A percentile compares a stretch with the other conserved stretches of the same genome.
phyloP scores from a whole-genome alignment of 202 grass and related monocot species.

The Carex arenaria region DNA sequence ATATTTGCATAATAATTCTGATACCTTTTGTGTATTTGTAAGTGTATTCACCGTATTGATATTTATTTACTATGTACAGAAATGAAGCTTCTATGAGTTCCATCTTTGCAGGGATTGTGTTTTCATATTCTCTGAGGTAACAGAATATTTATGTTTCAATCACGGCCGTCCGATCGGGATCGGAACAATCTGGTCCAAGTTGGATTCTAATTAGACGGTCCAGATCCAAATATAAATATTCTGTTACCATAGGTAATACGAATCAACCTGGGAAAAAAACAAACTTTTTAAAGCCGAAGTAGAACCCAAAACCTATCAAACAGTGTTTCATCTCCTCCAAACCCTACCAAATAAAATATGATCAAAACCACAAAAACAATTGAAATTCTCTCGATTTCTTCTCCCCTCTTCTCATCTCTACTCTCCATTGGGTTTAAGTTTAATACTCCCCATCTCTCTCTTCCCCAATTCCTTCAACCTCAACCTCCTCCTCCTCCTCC shows the following conservation, averaged over 20 bases:
- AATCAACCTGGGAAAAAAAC: not conserved
- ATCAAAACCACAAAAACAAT: not conserved
- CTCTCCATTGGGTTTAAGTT: slow-evolving; percentile 5
- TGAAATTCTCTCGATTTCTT: slow-evolving; percentile 5
- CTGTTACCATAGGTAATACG: no score
- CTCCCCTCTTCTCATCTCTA: not conserved
- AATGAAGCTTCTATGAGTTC: no score
- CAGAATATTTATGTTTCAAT: no score
- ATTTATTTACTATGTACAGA: no score
- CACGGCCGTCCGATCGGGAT: no score
- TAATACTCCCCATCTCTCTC: slow-evolving; percentile 18
- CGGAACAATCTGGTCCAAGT: no score
- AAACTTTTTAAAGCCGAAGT: not conserved
- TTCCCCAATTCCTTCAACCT: not conserved
- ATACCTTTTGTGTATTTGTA: no score
- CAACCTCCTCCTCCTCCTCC: slow-evolving; percentile 17
- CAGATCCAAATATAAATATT: no score
- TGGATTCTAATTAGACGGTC: no score
- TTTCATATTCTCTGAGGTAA: no score
- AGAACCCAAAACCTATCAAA: not conserved
- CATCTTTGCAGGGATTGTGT: no score
- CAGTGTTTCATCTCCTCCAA: not conserved
- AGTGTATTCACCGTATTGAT: no score
- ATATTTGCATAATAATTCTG: not conserved
- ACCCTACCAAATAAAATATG: not conserved